phyloP scores from a whole-genome alignment of 2,329 filamentous ascomycete genomes.

The Trichoderma pleuroti region DNA sequence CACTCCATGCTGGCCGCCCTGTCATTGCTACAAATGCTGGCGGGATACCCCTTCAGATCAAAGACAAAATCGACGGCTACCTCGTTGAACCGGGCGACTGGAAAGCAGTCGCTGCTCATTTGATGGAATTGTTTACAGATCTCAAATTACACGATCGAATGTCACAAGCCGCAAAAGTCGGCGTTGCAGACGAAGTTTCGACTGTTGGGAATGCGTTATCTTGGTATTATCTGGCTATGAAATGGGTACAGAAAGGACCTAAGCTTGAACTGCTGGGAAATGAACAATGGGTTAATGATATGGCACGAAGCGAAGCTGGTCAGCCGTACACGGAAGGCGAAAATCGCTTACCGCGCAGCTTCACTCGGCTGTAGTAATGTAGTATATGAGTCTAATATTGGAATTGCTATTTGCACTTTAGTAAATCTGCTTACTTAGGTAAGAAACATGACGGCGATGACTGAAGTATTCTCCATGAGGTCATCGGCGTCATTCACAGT shows the following conservation, averaged over 20 bases:
- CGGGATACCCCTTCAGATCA: conserved; percentile 77
- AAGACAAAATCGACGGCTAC: conserved; percentile 68
- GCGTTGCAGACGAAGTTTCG: conserved; percentile 77
- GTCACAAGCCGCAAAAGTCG: conserved; percentile 58
- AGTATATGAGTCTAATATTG: background rate
- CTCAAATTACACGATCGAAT: conserved; percentile 62
- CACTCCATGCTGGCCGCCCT: conserved; percentile 73
- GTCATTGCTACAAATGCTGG: conserved; percentile 72
- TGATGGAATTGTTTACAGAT: conserved; percentile 65
- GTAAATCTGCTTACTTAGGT: too few species aligned
- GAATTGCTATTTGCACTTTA: background rate
- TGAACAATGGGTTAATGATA: conserved; percentile 23
- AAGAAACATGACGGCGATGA: too few species aligned
- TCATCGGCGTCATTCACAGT: too few species aligned
- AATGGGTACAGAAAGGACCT: conserved; percentile 37
- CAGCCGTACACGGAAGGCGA: conserved; percentile 57
- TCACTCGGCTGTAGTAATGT: background rate
- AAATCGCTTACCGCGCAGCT: conserved; percentile 46
- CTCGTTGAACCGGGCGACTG: conserved; percentile 69
- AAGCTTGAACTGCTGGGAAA: conserved; percentile 10
- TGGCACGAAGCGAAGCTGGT: conserved; percentile 48
- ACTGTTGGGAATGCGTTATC: conserved; percentile 74
- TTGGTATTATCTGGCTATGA: conserved; percentile 75
- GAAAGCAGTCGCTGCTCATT: conserved; percentile 63
- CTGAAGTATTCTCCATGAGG: too few species aligned